A percentile compares a stretch with the other conserved stretches of the same genome.
These are phyloP conservation scores for Dillenia suffruticosa DNA, from an alignment of 164 flowering plant species.

Conservation along the genomic window DNA sequence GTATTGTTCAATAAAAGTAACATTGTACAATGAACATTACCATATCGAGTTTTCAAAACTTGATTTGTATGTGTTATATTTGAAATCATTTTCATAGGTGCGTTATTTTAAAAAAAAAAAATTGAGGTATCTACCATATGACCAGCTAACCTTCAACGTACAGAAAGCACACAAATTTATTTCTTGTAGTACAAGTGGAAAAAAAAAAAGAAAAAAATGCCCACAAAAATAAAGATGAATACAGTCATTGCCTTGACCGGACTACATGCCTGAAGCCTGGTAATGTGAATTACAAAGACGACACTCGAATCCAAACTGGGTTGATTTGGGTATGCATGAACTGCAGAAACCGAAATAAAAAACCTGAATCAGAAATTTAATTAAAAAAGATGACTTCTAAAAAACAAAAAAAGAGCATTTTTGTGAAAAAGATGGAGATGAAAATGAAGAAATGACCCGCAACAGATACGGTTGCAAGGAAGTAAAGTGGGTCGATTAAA, in stretches of 20 bases:
- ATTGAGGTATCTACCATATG: slow-evolving; percentile 33
- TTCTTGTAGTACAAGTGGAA: background rate
- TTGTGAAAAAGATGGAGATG: too few relatives aligned
- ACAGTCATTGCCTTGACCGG: too few relatives aligned
- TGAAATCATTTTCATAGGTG: too few relatives aligned
- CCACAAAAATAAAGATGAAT: too few relatives aligned
- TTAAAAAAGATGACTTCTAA: background rate
- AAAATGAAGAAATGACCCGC: too few relatives aligned
- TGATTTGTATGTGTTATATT: too few relatives aligned
- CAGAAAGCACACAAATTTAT: slow-evolving; percentile 4
- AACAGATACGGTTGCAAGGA: slow-evolving; percentile 61
- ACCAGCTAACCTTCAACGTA: slow-evolving; percentile 46
- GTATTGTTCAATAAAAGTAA: too few relatives aligned
- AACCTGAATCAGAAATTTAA: slow-evolving; percentile 2
- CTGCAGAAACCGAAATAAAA: slow-evolving; percentile 23
- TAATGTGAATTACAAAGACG: slow-evolving; percentile 36
- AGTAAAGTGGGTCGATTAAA: slow-evolving; percentile 43
- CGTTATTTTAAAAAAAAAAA: too few relatives aligned
- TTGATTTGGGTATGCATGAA: slow-evolving; percentile 26
- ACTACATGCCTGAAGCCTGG: slow-evolving; percentile 22
- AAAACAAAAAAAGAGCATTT: too few relatives aligned
- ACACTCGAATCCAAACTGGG: slow-evolving; percentile 28
- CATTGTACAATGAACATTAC: too few relatives aligned
- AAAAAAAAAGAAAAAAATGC: background rate
- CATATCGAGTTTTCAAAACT: too few relatives aligned